phyloP scores from a whole-genome alignment of 805 yeast species.

The Pichia californica region DNA sequence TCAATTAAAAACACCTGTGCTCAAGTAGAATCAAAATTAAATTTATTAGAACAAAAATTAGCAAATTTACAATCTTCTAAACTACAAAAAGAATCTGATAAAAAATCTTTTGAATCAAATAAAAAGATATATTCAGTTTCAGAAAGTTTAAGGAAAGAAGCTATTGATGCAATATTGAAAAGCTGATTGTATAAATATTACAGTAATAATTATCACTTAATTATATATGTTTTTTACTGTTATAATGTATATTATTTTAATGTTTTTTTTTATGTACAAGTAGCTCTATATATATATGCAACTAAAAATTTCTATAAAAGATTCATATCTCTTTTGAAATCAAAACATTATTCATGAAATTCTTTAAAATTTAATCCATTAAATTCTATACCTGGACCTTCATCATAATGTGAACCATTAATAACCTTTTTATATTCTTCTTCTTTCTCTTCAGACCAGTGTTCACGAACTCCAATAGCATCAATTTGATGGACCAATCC shows the following conservation, averaged over 20 bases:
- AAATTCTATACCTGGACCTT: slow-evolving; percentile 1
- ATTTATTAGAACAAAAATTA: slow-evolving; percentile 11
- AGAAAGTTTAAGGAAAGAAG: neutral
- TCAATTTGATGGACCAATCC: slow-evolving; percentile 22
- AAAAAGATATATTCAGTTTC: neutral
- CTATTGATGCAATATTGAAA: neutral
- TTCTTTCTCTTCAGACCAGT: slow-evolving; percentile 11
- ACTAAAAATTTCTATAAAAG: no score
- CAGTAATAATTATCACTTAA: no score
- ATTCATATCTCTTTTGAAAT: no score
- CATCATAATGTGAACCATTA: slow-evolving; percentile 9
- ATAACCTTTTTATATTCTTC: slow-evolving; percentile 8
- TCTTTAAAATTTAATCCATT: neutral
- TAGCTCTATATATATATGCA: no score
- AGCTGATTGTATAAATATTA: no score
- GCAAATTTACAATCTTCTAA: neutral
- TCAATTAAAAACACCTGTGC: slow-evolving; percentile 36
- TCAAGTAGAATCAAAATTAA: slow-evolving; percentile 34
- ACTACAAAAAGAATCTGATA: neutral
- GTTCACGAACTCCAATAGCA: slow-evolving; percentile 19
- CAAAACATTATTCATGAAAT: neutral
- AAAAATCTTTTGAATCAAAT: neutral
- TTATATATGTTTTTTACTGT: no score
- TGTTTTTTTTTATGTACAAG: slow-evolving; percentile 1
- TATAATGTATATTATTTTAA: neutral